phyloP scores from a whole-genome alignment of 2,329 filamentous ascomycete genomes.

The Xylariaceae sp. region DNA sequence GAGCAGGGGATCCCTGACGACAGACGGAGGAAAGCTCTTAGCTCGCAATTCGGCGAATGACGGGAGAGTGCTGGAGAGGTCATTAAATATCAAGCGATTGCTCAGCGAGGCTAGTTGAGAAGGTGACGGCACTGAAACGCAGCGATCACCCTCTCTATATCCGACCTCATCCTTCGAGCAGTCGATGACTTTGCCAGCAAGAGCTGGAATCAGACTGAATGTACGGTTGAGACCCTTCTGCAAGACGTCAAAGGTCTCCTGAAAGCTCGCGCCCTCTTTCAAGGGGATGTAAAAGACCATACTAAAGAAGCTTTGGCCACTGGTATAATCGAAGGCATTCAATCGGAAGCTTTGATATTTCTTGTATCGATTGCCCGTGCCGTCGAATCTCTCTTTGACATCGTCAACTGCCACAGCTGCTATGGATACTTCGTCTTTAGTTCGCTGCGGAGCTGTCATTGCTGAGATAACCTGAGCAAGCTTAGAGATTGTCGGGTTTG shows the following conservation, averaged over 20 bases:
- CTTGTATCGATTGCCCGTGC: constrained; percentile 20
- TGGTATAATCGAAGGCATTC: constrained; percentile 33
- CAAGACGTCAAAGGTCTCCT: constrained; percentile 30
- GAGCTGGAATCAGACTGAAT: constrained; percentile 34
- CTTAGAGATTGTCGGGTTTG: constrained; percentile 27
- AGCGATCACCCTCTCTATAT: constrained; percentile 26
- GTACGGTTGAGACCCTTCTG: constrained; percentile 33
- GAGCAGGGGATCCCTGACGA: constrained; percentile 27
- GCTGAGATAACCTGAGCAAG: constrained; percentile 24
- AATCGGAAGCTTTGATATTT: constrained; percentile 29
- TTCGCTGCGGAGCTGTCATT: constrained; percentile 13
- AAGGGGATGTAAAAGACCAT: constrained; percentile 34
- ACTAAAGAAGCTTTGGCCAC: constrained; percentile 31
- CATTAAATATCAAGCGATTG: constrained; percentile 23
- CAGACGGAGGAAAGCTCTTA: constrained; percentile 25
- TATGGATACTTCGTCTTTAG: constrained; percentile 12
- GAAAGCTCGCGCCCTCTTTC: constrained; percentile 19
- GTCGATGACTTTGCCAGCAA: constrained; percentile 34
- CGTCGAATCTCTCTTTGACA: constrained; percentile 9
- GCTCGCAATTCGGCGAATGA: constrained; percentile 25
- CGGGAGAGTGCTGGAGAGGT: constrained; percentile 25
- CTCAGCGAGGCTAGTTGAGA: constrained; percentile 1
- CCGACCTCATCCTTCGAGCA: constrained; percentile 28
- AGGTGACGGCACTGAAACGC: constrained; percentile 16
- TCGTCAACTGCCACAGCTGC: background rate